Conservation (phyloP, 2,329 filamentous ascomycete species). For the Fusarium chaquense region DNA sequence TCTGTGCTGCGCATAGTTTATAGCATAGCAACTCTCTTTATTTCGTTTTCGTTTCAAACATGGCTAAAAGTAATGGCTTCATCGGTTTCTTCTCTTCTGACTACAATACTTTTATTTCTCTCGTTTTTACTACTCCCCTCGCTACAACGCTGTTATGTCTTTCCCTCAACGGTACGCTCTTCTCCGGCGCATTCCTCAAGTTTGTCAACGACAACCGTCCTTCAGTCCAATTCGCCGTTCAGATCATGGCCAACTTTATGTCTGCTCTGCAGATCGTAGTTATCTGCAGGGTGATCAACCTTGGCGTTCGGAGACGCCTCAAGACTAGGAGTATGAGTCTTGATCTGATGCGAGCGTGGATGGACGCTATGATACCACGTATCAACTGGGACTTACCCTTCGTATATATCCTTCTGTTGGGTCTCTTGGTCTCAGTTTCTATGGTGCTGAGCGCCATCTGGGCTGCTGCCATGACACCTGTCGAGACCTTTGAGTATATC, state of each 20-base stretch:
- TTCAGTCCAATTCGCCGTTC: constrained; percentile 12
- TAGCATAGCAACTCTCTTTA: not conserved
- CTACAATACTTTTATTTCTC: constrained; percentile 20
- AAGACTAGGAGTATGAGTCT: constrained; percentile 26
- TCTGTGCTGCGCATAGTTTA: constrained; percentile 6
- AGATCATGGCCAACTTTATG: constrained; percentile 19
- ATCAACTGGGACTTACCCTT: constrained; percentile 30
- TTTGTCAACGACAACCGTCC: constrained; percentile 1
- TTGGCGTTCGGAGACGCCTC: constrained; percentile 15
- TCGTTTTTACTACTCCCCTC: constrained; percentile 14
- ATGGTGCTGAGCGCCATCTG: constrained; percentile 37
- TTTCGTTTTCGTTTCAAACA: not conserved
- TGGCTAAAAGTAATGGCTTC: constrained; percentile 9
- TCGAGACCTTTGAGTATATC: constrained; percentile 15
- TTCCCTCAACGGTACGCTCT: constrained; percentile 4
- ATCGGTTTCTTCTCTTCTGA: constrained; percentile 23
- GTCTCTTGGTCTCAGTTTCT: constrained; percentile 14
- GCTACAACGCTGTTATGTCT: constrained; percentile 19
- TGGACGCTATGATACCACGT: constrained; percentile 17
- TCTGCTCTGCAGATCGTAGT: constrained; percentile 1
- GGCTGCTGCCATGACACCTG: constrained; percentile 44
- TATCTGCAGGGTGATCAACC: constrained; percentile 19
- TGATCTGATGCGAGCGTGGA: constrained; percentile 20
- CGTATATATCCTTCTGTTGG: not conserved
- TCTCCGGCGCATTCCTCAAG: constrained; percentile 8